A percentile compares a stretch with the other conserved stretches of the same genome.
Evolutionary conservation across 2,329 filamentous ascomycete species (phyloP).

Genomic region (Lachnellula arida): DNA sequence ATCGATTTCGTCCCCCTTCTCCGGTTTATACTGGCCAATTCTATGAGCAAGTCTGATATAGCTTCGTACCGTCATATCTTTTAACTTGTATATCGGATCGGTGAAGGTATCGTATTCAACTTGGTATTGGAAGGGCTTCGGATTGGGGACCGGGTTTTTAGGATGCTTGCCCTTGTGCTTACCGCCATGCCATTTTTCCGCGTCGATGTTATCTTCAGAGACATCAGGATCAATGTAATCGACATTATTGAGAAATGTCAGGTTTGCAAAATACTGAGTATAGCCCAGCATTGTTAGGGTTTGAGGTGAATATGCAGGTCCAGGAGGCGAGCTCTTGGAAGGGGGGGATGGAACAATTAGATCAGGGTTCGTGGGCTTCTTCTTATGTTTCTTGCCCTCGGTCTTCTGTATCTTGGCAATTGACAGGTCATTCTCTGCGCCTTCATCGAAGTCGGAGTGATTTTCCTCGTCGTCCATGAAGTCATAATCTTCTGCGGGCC

Average conservation of each 20-base stretch:
- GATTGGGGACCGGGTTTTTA: constrained; percentile 48
- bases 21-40: constrained; percentile 56
- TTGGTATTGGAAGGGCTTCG: constrained; percentile 66
- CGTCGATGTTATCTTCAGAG: constrained; percentile 29
- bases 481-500: constrained; percentile 12
- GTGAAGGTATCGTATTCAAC: constrained; percentile 82
- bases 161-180: constrained; percentile 58
- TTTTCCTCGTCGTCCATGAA: background rate
- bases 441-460: background rate
- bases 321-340: constrained; percentile 66
- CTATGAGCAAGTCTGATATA: constrained; percentile 74
- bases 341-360: constrained; percentile 67
- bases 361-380: constrained; percentile 53
- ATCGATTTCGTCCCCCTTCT: constrained; percentile 30
- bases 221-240: constrained; percentile 38
- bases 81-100: constrained; percentile 68
- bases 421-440: constrained; percentile 12
- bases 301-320: constrained; percentile 87
- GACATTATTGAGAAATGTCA: constrained; percentile 84
- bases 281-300: constrained; percentile 73
- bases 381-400: constrained; percentile 36
- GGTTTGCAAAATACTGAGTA: constrained; percentile 88
- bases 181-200: constrained; percentile 56
- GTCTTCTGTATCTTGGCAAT: constrained; percentile 37
- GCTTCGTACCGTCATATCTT: constrained; percentile 79